These are phyloP conservation scores for Apiosordaria backusii DNA, from an alignment of 495 filamentous ascomycete species.

Conservation along the genomic window DNA sequence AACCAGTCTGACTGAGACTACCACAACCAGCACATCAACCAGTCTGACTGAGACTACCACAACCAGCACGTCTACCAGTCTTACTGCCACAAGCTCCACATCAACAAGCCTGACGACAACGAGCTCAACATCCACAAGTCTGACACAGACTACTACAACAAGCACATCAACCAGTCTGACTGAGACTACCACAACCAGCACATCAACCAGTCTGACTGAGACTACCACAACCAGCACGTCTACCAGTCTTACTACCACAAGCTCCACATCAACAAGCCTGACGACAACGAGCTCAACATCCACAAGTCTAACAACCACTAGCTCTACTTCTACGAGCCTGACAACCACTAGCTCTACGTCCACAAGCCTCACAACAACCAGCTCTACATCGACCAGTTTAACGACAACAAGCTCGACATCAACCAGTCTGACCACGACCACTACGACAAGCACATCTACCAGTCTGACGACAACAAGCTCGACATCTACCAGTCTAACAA, in stretches of 20 bases:
- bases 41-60: not conserved
- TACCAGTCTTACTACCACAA: not conserved
- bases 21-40: not conserved
- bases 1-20: not conserved
- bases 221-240: not conserved
- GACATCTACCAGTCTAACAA: not conserved
- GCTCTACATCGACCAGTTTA: too few species aligned
- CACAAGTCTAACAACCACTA: slow-evolving; percentile 1
- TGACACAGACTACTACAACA: not conserved
- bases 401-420: not conserved
- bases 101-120: not conserved
- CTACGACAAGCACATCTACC: not conserved
- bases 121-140: not conserved
- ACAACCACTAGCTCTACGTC: not conserved
- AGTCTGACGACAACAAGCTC: not conserved
- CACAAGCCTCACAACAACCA: not conserved
- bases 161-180: not conserved
- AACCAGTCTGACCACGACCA: too few species aligned
- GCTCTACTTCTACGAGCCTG: not conserved
- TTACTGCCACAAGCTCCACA: not conserved
- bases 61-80: not conserved
- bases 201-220: not conserved
- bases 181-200: not conserved
- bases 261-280: not conserved
- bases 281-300: not conserved